phyloP scores from a whole-genome alignment of 1,139 yeast species.

The Taphrina flavorubra region DNA sequence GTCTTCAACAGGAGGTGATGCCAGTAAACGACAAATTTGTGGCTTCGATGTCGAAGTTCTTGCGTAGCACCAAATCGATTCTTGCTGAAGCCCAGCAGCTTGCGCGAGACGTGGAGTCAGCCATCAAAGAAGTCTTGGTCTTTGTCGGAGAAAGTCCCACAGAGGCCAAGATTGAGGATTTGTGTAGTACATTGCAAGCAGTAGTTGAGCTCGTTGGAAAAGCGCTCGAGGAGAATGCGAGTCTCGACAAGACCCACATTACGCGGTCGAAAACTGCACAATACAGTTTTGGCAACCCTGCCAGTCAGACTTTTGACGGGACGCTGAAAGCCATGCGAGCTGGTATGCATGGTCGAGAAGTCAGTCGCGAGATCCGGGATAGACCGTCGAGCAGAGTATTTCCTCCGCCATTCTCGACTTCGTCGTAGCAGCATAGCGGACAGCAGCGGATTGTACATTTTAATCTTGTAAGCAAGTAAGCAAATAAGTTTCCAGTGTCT shows the following conservation, averaged over 20 bases:
- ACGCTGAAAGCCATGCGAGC: slow-evolving; percentile 30
- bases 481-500: not conserved
- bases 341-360: slow-evolving; percentile 29
- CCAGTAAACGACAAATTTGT: slow-evolving; percentile 5
- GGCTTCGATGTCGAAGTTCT: slow-evolving; percentile 14
- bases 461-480: slow-evolving; percentile 7
- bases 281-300: not conserved
- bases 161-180: slow-evolving; percentile 18
- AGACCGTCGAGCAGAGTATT: slow-evolving; percentile 26
- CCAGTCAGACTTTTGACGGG: slow-evolving; percentile 11
- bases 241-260: not conserved
- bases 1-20: not conserved
- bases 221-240: slow-evolving; percentile 16
- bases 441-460: not conserved
- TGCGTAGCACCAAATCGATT: slow-evolving; percentile 8
- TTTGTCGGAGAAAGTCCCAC: slow-evolving; percentile 26
- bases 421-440: not conserved
- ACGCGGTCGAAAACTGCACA: slow-evolving; percentile 1
- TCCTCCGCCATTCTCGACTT: slow-evolving; percentile 20
- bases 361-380: slow-evolving; percentile 23
- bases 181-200: slow-evolving; percentile 16
- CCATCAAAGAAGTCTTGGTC: slow-evolving; percentile 6
- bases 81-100: slow-evolving; percentile 6
- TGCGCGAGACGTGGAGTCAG: not conserved
- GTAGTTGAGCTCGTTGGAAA: slow-evolving; percentile 13